These are phyloP conservation scores for Mucor lusitanicus DNA, from an alignment of 371 early-diverging fungal species.

Conservation along the genomic window DNA sequence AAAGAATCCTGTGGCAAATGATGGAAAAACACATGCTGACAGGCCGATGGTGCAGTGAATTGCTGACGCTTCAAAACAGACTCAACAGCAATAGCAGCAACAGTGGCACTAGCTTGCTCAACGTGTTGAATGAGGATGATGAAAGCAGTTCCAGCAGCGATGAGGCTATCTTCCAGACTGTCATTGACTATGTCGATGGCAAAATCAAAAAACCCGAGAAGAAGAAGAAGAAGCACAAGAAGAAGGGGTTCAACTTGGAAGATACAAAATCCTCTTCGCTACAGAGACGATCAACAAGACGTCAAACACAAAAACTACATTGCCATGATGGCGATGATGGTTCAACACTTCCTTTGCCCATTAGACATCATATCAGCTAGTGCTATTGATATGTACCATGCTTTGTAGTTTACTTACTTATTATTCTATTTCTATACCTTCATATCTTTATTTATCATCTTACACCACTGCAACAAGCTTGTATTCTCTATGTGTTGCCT, in stretches of 20 bases:
- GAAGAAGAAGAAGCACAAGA: background rate
- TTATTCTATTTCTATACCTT: background rate
- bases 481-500: too few species aligned
- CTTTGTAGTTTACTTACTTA: background rate
- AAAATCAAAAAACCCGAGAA: background rate
- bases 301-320: slow-evolving; percentile 20
- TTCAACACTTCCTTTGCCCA: background rate
- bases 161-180: slow-evolving; percentile 5
- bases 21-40: slow-evolving; percentile 15
- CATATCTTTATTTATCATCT: background rate
- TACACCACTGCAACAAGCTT: background rate
- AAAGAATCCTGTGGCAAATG: slow-evolving; percentile 24
- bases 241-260: background rate
- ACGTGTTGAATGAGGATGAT: slow-evolving; percentile 15
- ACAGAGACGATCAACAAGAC: slow-evolving; percentile 11
- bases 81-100: background rate
- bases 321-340: slow-evolving; percentile 20
- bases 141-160: slow-evolving; percentile 15
- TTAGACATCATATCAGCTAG: background rate
- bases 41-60: slow-evolving; percentile 19
- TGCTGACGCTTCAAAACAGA: slow-evolving; percentile 4
- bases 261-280: background rate
- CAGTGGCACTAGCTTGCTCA: background rate
- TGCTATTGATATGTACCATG: background rate
- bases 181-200: slow-evolving; percentile 21